Evolutionary conservation across 2,329 filamentous ascomycete species (phyloP), one percentile per base, ranked within the genome.

Genomic region (Curvularia hawaiiensis): DNA sequence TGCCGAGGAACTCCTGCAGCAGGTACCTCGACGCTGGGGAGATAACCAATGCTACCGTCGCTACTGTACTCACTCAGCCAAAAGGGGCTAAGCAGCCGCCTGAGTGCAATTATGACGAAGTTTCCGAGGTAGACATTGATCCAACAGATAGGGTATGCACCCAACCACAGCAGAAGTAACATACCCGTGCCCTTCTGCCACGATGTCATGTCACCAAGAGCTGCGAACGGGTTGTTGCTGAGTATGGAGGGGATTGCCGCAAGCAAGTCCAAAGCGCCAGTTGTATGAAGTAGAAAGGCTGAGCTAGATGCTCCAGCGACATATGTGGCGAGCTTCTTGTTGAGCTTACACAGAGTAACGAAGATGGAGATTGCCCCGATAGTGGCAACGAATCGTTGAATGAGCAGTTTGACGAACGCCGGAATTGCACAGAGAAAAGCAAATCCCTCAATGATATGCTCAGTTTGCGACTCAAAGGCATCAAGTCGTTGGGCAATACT

Each of bases 1-100:
- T 14, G 49, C 2, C 18, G 39, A 9, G n/a, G 3, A n/a, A 18
- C 20, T 1, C 39, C 8, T 3, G 20, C 41, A 2, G 24, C 14
- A 14, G 67, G 67, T 12, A 70, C 57, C 44, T 70, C 67, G 10
- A 69, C 43, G 20, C 64, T 63, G 1, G 66, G 65, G 0, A 70
- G 14, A 1, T 62, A 41, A 0, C 57, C 61, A 0, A 45, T 35
- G 2, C 63, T 60, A 2, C 56, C 51, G 1, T 63, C 61, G n/a
- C 63, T 68, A 33, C 35, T 51, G 26, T 69, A 65, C 18, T 64
- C 56, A 8, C 47, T 48, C 7, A 70, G 3, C 60, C 61, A 67
- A 1, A 63, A 49, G 1, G 59, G 52, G 11, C 54, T 26, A 1
- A 67, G 43, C 1, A 66, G 4, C 2, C 49, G 53, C n/a, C 48